These are phyloP conservation scores for Aspergillus viridinutans DNA, from an alignment of 2,329 filamentous ascomycete genomes.

Conservation along the genomic window DNA sequence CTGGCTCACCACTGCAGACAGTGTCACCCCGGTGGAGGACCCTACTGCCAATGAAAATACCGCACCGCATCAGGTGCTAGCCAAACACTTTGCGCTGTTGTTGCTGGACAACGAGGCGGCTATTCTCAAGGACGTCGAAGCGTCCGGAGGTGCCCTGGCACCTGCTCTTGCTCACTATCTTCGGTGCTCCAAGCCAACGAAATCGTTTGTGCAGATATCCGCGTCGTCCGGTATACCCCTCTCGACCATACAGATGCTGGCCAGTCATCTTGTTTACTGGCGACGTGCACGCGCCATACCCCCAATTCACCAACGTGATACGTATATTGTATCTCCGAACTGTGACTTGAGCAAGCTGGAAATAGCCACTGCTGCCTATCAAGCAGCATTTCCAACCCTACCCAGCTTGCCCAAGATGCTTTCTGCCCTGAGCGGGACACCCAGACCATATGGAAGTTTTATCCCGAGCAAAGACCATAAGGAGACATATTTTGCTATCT, in stretches of 20 bases:
- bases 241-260: constrained; percentile 77
- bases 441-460: constrained; percentile 75
- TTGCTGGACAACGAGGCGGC: constrained; percentile 79
- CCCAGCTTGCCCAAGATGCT: constrained; percentile 83
- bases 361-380: constrained; percentile 67
- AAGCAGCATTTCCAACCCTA: constrained; percentile 73
- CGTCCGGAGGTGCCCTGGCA: constrained; percentile 70
- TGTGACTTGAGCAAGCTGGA: constrained; percentile 71
- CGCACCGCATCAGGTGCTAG: constrained; percentile 55
- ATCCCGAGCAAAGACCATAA: constrained; percentile 86
- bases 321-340: constrained; percentile 88
- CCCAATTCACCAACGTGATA: constrained; percentile 82
- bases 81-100: constrained; percentile 81
- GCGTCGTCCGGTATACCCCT: constrained; percentile 61
- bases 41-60: constrained; percentile 54
- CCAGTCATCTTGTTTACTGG: constrained; percentile 94
- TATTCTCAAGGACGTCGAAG: constrained; percentile 64
- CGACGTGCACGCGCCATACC: constrained; percentile 86
- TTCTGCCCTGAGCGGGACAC: constrained; percentile 72
- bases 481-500: constrained; percentile 79
- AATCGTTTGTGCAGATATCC: constrained; percentile 69
- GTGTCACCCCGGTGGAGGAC: constrained; percentile 67
- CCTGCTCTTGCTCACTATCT: constrained; percentile 72
- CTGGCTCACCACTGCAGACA: constrained; percentile 83
- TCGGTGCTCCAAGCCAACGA: constrained; percentile 56